These are phyloP conservation scores for Diaporthe australafricana DNA, from an alignment of 2,329 filamentous ascomycete genomes.

Conservation along the genomic window DNA sequence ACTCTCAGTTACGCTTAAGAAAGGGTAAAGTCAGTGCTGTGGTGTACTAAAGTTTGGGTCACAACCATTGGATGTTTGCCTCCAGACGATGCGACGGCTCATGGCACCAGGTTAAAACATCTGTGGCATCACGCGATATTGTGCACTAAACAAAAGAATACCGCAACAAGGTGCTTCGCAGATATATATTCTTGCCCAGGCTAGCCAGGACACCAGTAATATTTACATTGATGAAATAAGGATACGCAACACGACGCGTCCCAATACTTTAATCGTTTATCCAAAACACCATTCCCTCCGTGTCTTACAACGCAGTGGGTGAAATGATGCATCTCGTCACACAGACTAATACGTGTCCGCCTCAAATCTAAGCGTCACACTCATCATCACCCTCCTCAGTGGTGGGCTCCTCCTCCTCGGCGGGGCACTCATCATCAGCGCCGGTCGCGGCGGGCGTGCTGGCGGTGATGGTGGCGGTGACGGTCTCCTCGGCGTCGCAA, in stretches of 20 bases:
- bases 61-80: too few relatives aligned
- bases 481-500: constrained; percentile 31
- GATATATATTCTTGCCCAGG: constrained; percentile 25
- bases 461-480: constrained; percentile 30
- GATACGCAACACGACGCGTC: constrained; percentile 3
- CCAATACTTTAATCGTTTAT: background rate
- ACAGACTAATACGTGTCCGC: background rate
- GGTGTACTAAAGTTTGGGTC: too few relatives aligned
- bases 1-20: too few relatives aligned
- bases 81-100: too few relatives aligned
- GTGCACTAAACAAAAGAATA: background rate
- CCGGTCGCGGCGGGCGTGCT: constrained; percentile 3
- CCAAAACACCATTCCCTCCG: background rate
- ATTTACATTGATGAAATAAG: constrained; percentile 33
- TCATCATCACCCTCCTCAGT: constrained; percentile 28
- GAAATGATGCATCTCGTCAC: constrained; percentile 1
- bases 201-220: constrained; percentile 30
- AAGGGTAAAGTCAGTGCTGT: too few relatives aligned
- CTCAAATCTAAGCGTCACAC: constrained; percentile 23
- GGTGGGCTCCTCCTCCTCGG: constrained; percentile 9
- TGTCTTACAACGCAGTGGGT: background rate
- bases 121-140: too few relatives aligned
- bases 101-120: too few relatives aligned
- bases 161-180: background rate
- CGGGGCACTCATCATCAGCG: constrained; percentile 9